A percentile compares a stretch with the other conserved stretches of the same genome.
Conservation (phyloP, 2,329 filamentous ascomycete genomes). For the Fusarium scirpi region DNA sequence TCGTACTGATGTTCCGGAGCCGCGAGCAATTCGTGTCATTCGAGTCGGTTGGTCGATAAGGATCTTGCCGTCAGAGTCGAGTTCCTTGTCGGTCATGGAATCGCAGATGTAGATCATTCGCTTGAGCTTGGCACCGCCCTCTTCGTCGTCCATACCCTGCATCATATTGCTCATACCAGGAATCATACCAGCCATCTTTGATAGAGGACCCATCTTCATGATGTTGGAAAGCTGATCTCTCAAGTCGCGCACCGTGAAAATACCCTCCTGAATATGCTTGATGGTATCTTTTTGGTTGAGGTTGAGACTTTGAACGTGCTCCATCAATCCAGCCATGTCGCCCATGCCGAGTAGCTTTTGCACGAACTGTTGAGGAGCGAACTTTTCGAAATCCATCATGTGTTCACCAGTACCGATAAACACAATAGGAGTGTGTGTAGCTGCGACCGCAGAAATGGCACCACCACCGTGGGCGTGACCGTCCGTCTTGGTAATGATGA, state of each 20-base stretch:
- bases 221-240: slow-evolving; percentile 97
- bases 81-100: slow-evolving; percentile 95
- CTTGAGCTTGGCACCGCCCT: slow-evolving; percentile 91
- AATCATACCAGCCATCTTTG: slow-evolving; percentile 99
- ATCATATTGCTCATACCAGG: slow-evolving; percentile 94
- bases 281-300: slow-evolving; percentile 98
- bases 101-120: slow-evolving; percentile 99
- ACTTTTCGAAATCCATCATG: slow-evolving; percentile 93
- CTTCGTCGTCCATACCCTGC: slow-evolving; percentile 96
- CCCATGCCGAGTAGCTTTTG: slow-evolving; percentile 97
- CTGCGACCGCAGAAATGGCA: slow-evolving; percentile 96
- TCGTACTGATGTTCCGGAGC: slow-evolving; percentile 88
- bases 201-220: slow-evolving; percentile 99
- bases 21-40: slow-evolving; percentile 91
- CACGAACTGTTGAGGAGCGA: slow-evolving; percentile 92
- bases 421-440: slow-evolving; percentile 95
- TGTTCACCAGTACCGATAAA: slow-evolving; percentile 99
- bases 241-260: slow-evolving; percentile 94
- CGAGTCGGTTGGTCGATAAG: slow-evolving; percentile 92
- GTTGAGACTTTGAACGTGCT: slow-evolving; percentile 95
- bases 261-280: slow-evolving; percentile 97
- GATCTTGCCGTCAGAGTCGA: slow-evolving; percentile 94
- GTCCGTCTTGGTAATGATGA: slow-evolving; percentile 99
- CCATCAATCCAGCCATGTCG: slow-evolving; percentile 92
- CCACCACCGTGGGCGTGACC: slow-evolving; percentile 95